Evolutionary conservation across 495 filamentous ascomycete genomes (phyloP).

Genomic region (Rhypophila decipiens): DNA sequence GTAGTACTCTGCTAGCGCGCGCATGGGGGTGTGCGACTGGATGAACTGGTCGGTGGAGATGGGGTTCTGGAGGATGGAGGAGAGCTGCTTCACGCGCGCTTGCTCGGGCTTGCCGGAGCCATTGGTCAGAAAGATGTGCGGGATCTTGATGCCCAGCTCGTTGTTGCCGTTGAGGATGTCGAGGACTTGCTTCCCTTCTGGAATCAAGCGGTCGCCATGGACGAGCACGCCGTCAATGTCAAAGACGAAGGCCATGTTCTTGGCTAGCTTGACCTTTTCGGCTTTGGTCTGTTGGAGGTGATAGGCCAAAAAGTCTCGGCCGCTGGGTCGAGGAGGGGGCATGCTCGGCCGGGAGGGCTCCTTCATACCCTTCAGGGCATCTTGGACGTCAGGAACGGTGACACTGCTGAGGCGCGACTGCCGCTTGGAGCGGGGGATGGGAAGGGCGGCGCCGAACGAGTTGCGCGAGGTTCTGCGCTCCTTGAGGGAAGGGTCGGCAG

Average conservation of each 20-base stretch:
- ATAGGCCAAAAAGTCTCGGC: constrained; percentile 64
- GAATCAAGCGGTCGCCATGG: constrained; percentile 58
- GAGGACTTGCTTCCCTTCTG: constrained; percentile 51
- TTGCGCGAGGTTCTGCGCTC: constrained; percentile 66
- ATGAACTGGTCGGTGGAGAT: constrained; percentile 61
- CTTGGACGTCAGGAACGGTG: constrained; percentile 34
- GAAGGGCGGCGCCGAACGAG: constrained; percentile 71
- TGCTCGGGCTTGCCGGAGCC: constrained; percentile 58
- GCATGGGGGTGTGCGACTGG: constrained; percentile 62
- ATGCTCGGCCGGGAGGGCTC: constrained; percentile 39
- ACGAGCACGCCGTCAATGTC: constrained; percentile 64
- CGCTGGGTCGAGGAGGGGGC: constrained; percentile 45
- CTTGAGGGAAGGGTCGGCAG: constrained; percentile 58
- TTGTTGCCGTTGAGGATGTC: constrained; percentile 62
- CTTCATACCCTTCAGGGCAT: constrained; percentile 24
- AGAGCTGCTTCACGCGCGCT: constrained; percentile 51
- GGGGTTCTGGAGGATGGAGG: constrained; percentile 50
- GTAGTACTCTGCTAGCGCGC: constrained; percentile 60
- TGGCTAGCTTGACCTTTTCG: constrained; percentile 58
- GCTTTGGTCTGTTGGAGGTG: constrained; percentile 66
- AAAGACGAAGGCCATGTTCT: constrained; percentile 64
- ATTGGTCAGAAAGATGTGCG: constrained; percentile 65
- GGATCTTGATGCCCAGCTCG: constrained; percentile 63
- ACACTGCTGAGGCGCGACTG: constrained; percentile 58
- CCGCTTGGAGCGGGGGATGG: constrained; percentile 67